These are phyloP conservation scores for Oehlia diaphana DNA, from an alignment of 192 early-diverging fungal genomes.

Conservation along the genomic window DNA sequence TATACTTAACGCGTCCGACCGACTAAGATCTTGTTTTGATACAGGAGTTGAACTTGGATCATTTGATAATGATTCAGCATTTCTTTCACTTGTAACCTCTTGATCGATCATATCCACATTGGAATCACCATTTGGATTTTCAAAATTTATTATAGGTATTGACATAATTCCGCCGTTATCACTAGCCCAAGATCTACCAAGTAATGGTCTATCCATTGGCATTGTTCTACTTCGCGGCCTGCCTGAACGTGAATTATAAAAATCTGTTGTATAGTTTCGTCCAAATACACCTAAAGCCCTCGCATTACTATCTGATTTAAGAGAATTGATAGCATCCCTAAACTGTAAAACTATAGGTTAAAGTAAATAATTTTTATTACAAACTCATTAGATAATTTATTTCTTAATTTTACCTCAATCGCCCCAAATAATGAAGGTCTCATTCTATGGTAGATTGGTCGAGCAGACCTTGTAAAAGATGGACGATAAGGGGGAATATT, in stretches of 20 bases:
- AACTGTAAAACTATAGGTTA: constrained; percentile 32
- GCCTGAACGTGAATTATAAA: background rate
- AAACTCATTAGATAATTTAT: background rate
- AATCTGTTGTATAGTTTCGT: constrained; percentile 15
- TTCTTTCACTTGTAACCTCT: background rate
- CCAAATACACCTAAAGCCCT: constrained; percentile 24
- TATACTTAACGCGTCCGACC: background rate
- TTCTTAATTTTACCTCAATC: constrained; percentile 45
- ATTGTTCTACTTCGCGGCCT: constrained; percentile 13
- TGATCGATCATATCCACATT: background rate
- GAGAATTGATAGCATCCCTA: constrained; percentile 41
- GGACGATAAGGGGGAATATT: background rate
- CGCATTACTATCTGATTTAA: constrained; percentile 30
- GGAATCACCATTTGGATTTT: background rate
- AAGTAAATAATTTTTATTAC: background rate
- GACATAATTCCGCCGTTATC: background rate
- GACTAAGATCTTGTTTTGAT: background rate
- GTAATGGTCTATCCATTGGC: background rate
- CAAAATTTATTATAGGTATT: background rate
- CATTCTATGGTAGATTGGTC: constrained; percentile 32
- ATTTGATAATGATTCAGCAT: background rate
- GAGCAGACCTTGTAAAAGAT: constrained; percentile 5
- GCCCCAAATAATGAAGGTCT: constrained; percentile 57
- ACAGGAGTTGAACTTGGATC: background rate
- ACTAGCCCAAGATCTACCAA: constrained; percentile 3